Conservation (phyloP, 495 filamentous ascomycete species). For the Talaromyces ruber region DNA sequence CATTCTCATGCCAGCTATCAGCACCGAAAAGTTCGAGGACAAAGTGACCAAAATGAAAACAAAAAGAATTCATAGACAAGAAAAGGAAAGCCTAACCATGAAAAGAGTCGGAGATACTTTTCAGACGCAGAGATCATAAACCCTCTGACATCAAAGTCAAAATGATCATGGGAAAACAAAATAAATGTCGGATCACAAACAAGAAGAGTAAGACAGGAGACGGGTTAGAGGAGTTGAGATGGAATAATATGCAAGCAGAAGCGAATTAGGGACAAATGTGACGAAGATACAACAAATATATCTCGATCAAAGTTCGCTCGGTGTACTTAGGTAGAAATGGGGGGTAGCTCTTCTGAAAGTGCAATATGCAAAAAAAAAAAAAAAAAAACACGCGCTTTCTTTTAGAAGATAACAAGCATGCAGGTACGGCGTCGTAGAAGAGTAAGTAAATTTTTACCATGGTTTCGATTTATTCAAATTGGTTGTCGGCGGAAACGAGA, state of each 20-base stretch:
- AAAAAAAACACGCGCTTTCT: background rate
- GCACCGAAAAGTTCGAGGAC: background rate
- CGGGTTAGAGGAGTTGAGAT: background rate
- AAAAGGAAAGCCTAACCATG: background rate
- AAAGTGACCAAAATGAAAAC: background rate
- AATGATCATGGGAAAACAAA: background rate
- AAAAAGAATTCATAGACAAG: background rate
- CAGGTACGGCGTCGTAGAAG: conserved; percentile 38
- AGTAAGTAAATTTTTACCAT: conserved; percentile 65
- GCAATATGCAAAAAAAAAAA: background rate
- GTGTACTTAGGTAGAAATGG: background rate
- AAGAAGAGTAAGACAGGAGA: background rate
- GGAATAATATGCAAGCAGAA: background rate
- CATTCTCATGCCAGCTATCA: background rate
- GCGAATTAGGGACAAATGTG: background rate
- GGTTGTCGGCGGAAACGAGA: background rate
- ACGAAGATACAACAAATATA: background rate
- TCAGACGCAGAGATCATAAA: background rate
- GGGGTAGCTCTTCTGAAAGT: background rate
- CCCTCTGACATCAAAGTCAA: background rate
- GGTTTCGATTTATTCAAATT: conserved; percentile 73
- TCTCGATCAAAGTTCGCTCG: background rate
- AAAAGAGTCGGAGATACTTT: conserved; percentile 3
- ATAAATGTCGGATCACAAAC: background rate
- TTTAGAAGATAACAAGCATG: background rate